phyloP scores from a whole-genome alignment of 2,329 filamentous ascomycete species.

The Aureobasidium namibiae region DNA sequence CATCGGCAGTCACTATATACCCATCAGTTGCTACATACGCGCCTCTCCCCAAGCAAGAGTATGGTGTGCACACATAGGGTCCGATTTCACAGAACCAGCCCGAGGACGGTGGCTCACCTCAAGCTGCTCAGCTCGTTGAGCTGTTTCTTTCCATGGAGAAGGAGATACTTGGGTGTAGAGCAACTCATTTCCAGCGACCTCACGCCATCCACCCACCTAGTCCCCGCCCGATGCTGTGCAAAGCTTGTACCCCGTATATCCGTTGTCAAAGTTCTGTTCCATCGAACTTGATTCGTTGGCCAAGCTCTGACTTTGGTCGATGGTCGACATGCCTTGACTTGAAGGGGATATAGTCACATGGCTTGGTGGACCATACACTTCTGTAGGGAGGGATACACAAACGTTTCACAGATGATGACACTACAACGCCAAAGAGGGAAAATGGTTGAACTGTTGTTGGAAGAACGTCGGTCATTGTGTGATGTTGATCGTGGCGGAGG shows the following conservation, averaged over 20 bases:
- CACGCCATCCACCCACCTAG: not conserved
- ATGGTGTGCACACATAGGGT: not conserved
- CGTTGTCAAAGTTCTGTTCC: not conserved
- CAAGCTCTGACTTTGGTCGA: not conserved
- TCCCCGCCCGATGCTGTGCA: not conserved
- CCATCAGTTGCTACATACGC: not conserved
- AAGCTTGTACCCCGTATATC: not conserved
- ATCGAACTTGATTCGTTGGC: not conserved
- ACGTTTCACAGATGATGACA: not conserved
- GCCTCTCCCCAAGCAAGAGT: not conserved
- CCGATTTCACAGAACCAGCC: not conserved
- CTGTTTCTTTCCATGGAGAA: not conserved
- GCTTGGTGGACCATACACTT: not conserved
- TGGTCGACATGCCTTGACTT: not conserved
- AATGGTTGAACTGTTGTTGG: not conserved
- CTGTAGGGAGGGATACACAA: not conserved
- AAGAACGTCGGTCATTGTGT: not conserved
- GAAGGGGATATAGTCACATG: not conserved
- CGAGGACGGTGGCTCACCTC: not conserved
- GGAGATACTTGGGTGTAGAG: not conserved
- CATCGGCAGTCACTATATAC: no score
- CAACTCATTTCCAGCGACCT: not conserved
- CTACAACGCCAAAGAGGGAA: not conserved
- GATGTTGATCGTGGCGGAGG: not conserved
- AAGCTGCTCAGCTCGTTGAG: not conserved